Percentiles rank a stretch among this genome's conserved stretches.
Evolutionary conservation across 805 yeast genomes (phyloP).

Genomic region (Jamesozyma piceae): DNA sequence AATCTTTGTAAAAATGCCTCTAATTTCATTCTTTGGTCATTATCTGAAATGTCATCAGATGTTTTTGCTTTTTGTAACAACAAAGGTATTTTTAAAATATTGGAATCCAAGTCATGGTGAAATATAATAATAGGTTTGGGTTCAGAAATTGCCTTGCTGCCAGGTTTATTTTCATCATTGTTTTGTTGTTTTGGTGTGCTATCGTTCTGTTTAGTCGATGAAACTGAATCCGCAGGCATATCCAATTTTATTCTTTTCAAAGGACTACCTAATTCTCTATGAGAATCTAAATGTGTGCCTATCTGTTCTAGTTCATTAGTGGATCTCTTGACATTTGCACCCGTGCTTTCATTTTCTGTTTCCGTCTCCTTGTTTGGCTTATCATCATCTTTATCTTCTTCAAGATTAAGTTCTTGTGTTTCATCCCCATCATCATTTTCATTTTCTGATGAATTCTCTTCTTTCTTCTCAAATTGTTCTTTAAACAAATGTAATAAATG

Average conservation of each 20-base stretch:
- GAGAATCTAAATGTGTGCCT: constrained; percentile 6
- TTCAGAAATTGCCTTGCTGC: not conserved
- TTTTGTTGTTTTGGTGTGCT: not conserved
- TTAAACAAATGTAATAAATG: constrained; percentile 13
- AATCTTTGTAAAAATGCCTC: constrained; percentile 27
- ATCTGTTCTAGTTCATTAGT: constrained; percentile 6
- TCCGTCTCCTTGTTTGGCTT: not conserved
- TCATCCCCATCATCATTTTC: constrained; percentile 1
- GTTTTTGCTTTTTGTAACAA: constrained; percentile 2
- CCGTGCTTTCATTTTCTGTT: not conserved
- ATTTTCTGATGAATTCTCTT: not conserved
- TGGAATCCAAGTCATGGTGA: constrained; percentile 12
- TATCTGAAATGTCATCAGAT: constrained; percentile 5
- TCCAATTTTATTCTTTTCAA: constrained; percentile 18
- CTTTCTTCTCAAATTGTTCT: constrained; percentile 7
- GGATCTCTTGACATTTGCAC: constrained; percentile 3
- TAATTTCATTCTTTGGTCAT: constrained; percentile 21
- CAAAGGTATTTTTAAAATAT: constrained; percentile 7
- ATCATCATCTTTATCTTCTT: not conserved
- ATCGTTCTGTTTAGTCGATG: not conserved
- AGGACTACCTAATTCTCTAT: constrained; percentile 22
- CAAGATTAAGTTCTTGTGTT: not conserved
- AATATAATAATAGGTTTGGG: constrained; percentile 9
- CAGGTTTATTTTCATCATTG: not conserved
- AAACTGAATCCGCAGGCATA: not conserved